Conservation (phyloP, 2,329 filamentous ascomycete genomes). For the Sordariomycetes sp. region DNA sequence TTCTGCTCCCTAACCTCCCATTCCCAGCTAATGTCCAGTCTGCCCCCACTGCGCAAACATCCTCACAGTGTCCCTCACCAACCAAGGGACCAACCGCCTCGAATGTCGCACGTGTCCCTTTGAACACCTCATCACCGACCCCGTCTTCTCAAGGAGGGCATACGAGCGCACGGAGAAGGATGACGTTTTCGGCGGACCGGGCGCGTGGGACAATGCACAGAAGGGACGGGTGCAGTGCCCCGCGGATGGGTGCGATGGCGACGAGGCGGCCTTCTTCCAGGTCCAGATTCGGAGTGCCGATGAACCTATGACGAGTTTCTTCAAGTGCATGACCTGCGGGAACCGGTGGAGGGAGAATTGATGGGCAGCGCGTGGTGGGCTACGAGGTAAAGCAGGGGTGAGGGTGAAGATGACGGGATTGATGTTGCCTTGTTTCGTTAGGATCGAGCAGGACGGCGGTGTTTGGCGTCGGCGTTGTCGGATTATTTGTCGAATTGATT, state of each 20-base stretch:
- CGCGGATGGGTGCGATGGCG: constrained; percentile 68
- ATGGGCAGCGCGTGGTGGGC: too few relatives aligned
- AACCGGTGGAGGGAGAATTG: constrained; percentile 60
- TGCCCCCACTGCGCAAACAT: constrained; percentile 80
- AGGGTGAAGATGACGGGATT: too few relatives aligned
- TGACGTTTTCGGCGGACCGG: constrained; percentile 80
- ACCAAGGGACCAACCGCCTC: constrained; percentile 64
- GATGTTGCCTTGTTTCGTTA: too few relatives aligned
- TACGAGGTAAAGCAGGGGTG: too few relatives aligned
- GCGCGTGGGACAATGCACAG: constrained; percentile 85
- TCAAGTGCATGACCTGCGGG: constrained; percentile 67
- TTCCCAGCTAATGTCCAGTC: constrained; percentile 38
- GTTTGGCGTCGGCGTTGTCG: too few relatives aligned
- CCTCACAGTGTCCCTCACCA: constrained; percentile 60
- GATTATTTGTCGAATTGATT: too few relatives aligned
- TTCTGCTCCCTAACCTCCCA: constrained; percentile 2
- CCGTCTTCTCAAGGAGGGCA: constrained; percentile 73
- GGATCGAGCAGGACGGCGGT: too few relatives aligned
- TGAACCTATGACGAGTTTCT: constrained; percentile 97
- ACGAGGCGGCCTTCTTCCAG: constrained; percentile 88
- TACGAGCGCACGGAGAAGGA: constrained; percentile 84
- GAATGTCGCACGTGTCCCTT: constrained; percentile 95
- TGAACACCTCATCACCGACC: constrained; percentile 70
- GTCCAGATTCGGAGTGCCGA: constrained; percentile 96
- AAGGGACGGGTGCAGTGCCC: constrained; percentile 78